A percentile compares a stretch with the other conserved stretches of the same genome.
Evolutionary conservation across 768 basidiomycete species (phyloP).

Genomic region (Mycena indigotica): DNA sequence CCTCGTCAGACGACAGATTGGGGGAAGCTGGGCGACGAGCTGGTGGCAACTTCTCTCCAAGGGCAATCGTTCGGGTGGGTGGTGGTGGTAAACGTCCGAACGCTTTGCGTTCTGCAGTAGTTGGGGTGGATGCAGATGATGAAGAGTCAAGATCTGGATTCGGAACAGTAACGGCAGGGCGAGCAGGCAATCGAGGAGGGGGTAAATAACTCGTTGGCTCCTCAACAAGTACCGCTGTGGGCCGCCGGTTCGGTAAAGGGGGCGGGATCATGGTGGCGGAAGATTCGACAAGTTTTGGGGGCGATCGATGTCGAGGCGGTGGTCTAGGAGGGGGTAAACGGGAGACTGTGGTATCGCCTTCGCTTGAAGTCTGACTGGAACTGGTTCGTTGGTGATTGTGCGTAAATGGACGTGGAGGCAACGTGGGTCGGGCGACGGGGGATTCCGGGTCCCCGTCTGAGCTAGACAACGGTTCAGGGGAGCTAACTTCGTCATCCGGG

Average conservation of each 20-base stretch:
- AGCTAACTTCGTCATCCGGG: slow-evolving; percentile 18
- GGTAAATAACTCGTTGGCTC: slow-evolving; percentile 27
- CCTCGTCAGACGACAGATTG: slow-evolving; percentile 45
- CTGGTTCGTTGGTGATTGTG: slow-evolving; percentile 33
- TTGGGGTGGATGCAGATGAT: slow-evolving; percentile 23
- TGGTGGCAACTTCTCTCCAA: slow-evolving; percentile 71
- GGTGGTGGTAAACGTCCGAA: slow-evolving; percentile 65
- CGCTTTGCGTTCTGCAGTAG: slow-evolving; percentile 38
- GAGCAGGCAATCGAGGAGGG: slow-evolving; percentile 33
- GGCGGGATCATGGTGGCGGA: slow-evolving; percentile 38
- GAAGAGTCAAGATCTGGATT: slow-evolving; percentile 16
- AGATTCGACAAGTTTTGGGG: slow-evolving; percentile 21
- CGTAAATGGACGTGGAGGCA: slow-evolving; percentile 17
- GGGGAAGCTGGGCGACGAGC: slow-evolving; percentile 49
- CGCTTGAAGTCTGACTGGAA: slow-evolving; percentile 44
- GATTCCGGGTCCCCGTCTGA: slow-evolving; percentile 23
- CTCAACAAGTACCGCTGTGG: slow-evolving; percentile 27
- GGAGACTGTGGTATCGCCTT: slow-evolving; percentile 32
- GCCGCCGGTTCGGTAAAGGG: slow-evolving; percentile 49
- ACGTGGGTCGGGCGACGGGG: slow-evolving; percentile 28
- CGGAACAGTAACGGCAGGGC: slow-evolving; percentile 27
- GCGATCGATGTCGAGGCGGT: slow-evolving; percentile 37
- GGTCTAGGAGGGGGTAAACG: slow-evolving; percentile 35
- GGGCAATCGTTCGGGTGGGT: slow-evolving; percentile 71
- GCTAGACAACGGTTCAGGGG: slow-evolving; percentile 19